A percentile compares a stretch with the other conserved stretches of the same genome.
phyloP scores from a whole-genome alignment of 805 yeast genomes.

The Suhomyces sp. region DNA sequence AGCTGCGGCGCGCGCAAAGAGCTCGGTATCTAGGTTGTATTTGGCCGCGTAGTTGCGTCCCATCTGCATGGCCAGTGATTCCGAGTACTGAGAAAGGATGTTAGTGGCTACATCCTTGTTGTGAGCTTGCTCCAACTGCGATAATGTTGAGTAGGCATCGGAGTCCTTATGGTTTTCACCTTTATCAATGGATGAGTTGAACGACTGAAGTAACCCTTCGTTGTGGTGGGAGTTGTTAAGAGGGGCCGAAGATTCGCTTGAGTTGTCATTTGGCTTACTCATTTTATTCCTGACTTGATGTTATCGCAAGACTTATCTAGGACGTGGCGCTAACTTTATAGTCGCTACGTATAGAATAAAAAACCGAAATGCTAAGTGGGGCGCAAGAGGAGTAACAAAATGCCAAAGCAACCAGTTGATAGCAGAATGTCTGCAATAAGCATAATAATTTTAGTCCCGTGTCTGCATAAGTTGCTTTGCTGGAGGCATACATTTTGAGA shows the following conservation, averaged over 20 bases:
- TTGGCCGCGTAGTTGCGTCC: conserved; percentile 63
- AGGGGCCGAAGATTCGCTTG: not conserved
- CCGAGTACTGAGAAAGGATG: conserved; percentile 55
- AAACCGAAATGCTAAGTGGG: not conserved
- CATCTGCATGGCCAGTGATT: conserved; percentile 65
- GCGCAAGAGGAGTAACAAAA: not conserved
- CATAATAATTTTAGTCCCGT: not conserved
- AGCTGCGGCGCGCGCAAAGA: conserved; percentile 61
- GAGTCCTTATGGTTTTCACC: conserved; percentile 11
- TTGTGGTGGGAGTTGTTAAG: not conserved
- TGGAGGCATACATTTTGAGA: not conserved
- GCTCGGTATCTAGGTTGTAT: conserved; percentile 52
- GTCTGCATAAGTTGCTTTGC: not conserved
- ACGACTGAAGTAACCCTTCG: conserved; percentile 14
- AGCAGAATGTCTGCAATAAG: not conserved
- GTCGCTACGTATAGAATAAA: not conserved
- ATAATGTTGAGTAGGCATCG: conserved; percentile 17
- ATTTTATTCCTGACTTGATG: not conserved
- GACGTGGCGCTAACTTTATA: not conserved
- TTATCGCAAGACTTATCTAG: not conserved
- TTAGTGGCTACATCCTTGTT: conserved; percentile 32
- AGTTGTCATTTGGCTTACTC: not conserved
- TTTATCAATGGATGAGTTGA: conserved; percentile 11
- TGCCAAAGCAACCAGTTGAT: not conserved
- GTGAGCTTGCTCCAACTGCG: conserved; percentile 18